Evolutionary conservation across 768 basidiomycete species (phyloP).

Genomic region (Mycena sanguinolenta): DNA sequence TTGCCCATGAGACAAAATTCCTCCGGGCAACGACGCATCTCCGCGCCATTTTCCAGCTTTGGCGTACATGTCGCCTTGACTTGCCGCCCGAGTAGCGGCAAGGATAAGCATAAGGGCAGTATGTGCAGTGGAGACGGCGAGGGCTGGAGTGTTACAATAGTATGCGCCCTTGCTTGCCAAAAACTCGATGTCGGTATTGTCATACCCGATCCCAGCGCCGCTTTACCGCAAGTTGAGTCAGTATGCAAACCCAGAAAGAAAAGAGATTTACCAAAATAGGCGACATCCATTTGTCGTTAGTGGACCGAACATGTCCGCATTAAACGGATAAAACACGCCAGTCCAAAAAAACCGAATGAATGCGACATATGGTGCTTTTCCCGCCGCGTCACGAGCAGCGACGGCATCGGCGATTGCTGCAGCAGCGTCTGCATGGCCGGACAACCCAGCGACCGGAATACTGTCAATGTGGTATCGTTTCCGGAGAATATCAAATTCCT

Average conservation of each 20-base stretch:
- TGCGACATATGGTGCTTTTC: constrained; percentile 28
- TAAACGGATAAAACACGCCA: constrained; percentile 16
- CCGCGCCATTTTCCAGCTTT: constrained; percentile 38
- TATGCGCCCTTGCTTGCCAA: constrained; percentile 35
- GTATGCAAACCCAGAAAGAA: neutral
- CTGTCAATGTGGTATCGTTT: constrained; percentile 28
- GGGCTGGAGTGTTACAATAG: constrained; percentile 41
- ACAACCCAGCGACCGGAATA: constrained; percentile 17
- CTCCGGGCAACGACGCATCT: constrained; percentile 22
- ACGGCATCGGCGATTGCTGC: constrained; percentile 30
- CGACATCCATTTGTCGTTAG: constrained; percentile 29
- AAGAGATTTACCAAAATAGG: constrained; percentile 33
- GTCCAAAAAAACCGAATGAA: constrained; percentile 33
- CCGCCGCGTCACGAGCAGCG: constrained; percentile 15
- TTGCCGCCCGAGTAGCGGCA: constrained; percentile 32
- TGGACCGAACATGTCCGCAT: constrained; percentile 30
- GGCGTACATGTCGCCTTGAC: constrained; percentile 36
- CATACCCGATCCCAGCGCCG: constrained; percentile 35
- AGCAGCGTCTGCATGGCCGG: constrained; percentile 1
- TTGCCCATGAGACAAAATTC: constrained; percentile 25
- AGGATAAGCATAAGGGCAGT: constrained; percentile 41
- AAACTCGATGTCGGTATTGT: constrained; percentile 34
- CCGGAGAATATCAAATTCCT: constrained; percentile 28
- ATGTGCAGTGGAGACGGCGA: constrained; percentile 40
- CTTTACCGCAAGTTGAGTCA: constrained; percentile 18